Percentiles rank a stretch among this genome's conserved stretches.
Conservation (phyloP, 2,329 filamentous ascomycete species). For the Thermomyces lanuginosus region DNA sequence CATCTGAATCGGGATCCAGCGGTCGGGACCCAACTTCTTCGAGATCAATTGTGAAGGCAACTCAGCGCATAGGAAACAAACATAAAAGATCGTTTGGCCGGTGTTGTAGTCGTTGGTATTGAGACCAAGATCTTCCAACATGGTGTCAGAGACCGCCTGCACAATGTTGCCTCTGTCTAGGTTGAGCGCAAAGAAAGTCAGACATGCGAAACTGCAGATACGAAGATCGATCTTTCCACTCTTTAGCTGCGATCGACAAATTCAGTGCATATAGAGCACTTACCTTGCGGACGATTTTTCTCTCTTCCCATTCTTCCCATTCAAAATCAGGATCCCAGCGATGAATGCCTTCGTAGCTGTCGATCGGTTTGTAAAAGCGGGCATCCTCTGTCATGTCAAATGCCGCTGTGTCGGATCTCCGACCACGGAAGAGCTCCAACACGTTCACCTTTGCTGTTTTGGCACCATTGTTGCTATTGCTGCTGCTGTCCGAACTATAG, state of each 20-base stretch:
- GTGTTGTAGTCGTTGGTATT: constrained; percentile 31
- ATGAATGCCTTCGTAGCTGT: constrained; percentile 32
- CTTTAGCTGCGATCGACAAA: background rate
- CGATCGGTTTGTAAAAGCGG: constrained; percentile 23
- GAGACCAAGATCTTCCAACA: constrained; percentile 37
- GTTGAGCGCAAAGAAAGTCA: constrained; percentile 50
- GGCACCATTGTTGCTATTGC: too few species aligned
- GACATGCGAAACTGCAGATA: constrained; percentile 30
- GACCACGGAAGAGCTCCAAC: too few species aligned
- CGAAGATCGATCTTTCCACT: constrained; percentile 23
- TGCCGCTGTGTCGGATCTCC: too few species aligned
- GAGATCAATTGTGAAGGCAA: constrained; percentile 40
- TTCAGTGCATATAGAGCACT: background rate
- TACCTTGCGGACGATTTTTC: constrained; percentile 23
- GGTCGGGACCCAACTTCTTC: constrained; percentile 37
- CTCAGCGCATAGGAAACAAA: constrained; percentile 28
- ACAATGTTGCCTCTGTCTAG: constrained; percentile 46
- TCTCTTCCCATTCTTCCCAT: constrained; percentile 31
- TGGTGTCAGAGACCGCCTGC: constrained; percentile 46
- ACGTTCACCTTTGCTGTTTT: too few species aligned
- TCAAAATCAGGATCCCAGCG: constrained; percentile 33
- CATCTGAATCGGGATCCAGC: constrained; percentile 45
- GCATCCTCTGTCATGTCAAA: constrained; percentile 22
- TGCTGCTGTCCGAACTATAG: too few species aligned
- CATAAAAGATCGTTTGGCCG: constrained; percentile 25